Evolutionary conservation across 1,284 basidiomycete genomes (phyloP).

Genomic region (Termitomyces sp.): DNA sequence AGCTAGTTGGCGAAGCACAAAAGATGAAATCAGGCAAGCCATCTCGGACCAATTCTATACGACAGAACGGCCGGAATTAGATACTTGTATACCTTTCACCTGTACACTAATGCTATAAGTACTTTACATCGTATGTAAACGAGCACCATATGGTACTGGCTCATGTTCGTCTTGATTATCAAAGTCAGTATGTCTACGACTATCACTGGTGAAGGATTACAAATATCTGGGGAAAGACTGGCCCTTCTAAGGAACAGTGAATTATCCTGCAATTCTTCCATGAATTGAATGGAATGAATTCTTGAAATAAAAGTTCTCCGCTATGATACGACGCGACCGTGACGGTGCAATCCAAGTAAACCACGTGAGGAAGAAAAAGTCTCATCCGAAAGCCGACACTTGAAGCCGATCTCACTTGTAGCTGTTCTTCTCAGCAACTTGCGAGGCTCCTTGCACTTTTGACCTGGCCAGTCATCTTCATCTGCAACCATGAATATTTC

Average conservation of each 20-base stretch:
- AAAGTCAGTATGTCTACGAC: no score
- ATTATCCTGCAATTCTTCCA: no score
- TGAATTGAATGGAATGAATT: no score
- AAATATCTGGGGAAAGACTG: no score
- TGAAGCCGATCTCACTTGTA: background rate
- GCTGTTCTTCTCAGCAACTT: background rate
- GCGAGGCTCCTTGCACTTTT: conserved; percentile 1
- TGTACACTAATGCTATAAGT: background rate
- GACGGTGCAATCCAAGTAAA: background rate
- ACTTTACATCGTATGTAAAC: background rate
- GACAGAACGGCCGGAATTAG: conserved; percentile 43
- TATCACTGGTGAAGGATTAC: no score
- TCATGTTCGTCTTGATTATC: no score
- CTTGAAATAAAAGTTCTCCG: no score
- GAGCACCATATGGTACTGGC: no score
- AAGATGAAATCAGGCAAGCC: conserved; percentile 66
- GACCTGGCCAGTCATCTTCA: conserved; percentile 12
- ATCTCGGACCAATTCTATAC: conserved; percentile 32
- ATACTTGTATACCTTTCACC: conserved; percentile 1
- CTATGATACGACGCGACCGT: background rate
- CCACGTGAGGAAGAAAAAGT: conserved; percentile 21
- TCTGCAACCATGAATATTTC: conserved; percentile 81
- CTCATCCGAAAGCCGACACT: conserved; percentile 17
- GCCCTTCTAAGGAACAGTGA: no score
- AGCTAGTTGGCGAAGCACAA: conserved; percentile 78